Evolutionary conservation across 805 yeast species (phyloP), one percentile per base, ranked within the genome.

Genomic region (Komagataella populi): DNA sequence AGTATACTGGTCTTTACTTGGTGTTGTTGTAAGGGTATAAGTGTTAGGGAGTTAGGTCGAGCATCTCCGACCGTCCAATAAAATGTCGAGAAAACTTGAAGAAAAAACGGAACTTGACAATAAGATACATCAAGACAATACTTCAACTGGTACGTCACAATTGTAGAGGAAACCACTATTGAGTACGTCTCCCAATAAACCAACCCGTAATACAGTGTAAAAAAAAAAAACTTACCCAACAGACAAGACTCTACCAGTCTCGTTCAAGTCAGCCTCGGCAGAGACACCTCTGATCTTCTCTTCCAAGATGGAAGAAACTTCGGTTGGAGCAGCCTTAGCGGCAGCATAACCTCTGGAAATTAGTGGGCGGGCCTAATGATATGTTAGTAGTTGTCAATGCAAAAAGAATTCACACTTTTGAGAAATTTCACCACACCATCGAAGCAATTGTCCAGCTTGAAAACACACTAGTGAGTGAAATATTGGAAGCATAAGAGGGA

Each of bases 221-320:
- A 45, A 43, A 51, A 46, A 52, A 43, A 48, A 54, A 60, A 81
- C 88, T 63, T 77, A 83, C 88, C 88, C 99, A 70, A 93, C 96
- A 62, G 97, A 85, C 70, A 93, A 81, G 69, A 93, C 99, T 78
- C 96, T 88, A 74, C 99, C 99, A 70, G 99, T 95, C 79, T 93
- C 99, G 75, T 93, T 88, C 69, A 93, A 84, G 84, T 87, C 83
- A 66, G 96, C 87, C 76, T 91, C 98, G 68, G 88, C 93, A 59
- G 96, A 83, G 66, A 91, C 95, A 77, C 99, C 99, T 80, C 96
- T 90, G 80, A 93, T 93, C 78, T 95, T 89, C 76, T 93, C 96
- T 80, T 93, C 99, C 70, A 93, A 83, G 77, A 93, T 93, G 55
- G 98, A 88, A 63, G 99, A 90, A 61, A 93, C 99, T 80, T 93